These are phyloP conservation scores for Verbena officinalis DNA, from an alignment of 257 asterid species.

Conservation along the genomic window DNA sequence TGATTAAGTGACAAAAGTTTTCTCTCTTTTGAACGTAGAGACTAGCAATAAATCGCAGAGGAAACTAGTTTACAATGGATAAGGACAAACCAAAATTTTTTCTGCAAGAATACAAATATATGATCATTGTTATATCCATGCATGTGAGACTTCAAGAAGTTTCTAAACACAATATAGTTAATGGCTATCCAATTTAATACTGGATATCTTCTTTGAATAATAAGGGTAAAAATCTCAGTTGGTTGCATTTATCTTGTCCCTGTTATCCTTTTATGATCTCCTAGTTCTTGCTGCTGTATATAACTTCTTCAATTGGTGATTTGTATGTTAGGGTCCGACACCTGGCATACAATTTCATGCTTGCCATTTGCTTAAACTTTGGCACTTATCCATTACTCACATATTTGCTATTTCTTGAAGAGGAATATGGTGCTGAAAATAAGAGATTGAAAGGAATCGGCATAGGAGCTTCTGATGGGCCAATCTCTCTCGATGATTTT, in stretches of 20 bases:
- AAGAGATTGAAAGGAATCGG: slow-evolving; percentile 95
- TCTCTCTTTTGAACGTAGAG: background rate
- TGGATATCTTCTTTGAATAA: background rate
- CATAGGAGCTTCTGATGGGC: slow-evolving; percentile 89
- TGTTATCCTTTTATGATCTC: slow-evolving; percentile 1
- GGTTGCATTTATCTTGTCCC: background rate
- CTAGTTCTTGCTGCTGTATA: slow-evolving; percentile 7
- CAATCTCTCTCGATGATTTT: slow-evolving; percentile 92
- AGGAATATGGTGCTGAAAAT: slow-evolving; percentile 67
- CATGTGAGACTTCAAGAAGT: too few relatives aligned
- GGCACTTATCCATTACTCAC: slow-evolving; percentile 29
- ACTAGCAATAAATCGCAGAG: background rate
- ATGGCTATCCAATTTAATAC: background rate
- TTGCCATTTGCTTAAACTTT: background rate
- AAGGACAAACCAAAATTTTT: background rate
- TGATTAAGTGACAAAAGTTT: slow-evolving; percentile 23
- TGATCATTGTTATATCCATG: background rate
- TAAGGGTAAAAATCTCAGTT: background rate
- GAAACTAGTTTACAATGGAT: slow-evolving; percentile 1
- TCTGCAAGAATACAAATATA: background rate
- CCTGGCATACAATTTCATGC: slow-evolving; percentile 15
- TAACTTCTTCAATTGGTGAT: background rate
- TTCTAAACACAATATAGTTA: background rate
- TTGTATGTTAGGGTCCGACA: background rate
- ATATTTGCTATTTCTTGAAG: slow-evolving; percentile 44